Conservation (phyloP, 2,329 filamentous ascomycete genomes). For the Geosmithia putterillii region DNA sequence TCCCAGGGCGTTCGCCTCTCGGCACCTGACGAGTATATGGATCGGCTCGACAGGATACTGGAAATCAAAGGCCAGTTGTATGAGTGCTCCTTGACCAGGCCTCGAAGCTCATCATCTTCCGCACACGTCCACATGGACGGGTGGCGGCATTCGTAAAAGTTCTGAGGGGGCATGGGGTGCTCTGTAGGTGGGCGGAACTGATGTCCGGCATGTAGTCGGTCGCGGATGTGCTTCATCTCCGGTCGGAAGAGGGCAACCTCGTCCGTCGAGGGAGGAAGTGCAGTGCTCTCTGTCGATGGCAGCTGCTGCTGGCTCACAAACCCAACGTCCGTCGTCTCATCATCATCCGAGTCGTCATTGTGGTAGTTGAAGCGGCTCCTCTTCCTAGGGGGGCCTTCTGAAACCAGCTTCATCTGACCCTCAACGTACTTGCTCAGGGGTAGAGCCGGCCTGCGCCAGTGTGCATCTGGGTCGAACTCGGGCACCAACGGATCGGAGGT, state of each 20-base stretch:
- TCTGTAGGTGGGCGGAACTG: constrained; percentile 90
- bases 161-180: constrained; percentile 77
- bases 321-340: constrained; percentile 31
- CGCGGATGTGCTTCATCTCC: constrained; percentile 79
- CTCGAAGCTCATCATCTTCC: constrained; percentile 83
- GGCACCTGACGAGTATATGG: constrained; percentile 69
- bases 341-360: constrained; percentile 57
- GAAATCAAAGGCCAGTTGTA: constrained; percentile 98
- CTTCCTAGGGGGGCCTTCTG: constrained; percentile 56
- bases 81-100: constrained; percentile 78
- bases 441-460: constrained; percentile 65
- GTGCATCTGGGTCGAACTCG: constrained; percentile 53
- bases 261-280: constrained; percentile 55
- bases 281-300: constrained; percentile 23
- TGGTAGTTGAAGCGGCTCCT: constrained; percentile 73
- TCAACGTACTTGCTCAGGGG: constrained; percentile 81
- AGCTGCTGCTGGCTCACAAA: constrained; percentile 37
- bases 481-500: constrained; percentile 43
- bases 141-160: constrained; percentile 77
- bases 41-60: constrained; percentile 61
- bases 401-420: constrained; percentile 61
- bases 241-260: constrained; percentile 81
- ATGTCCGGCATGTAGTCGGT: constrained; percentile 80
- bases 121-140: constrained; percentile 85
- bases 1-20: constrained; percentile 95